Base-by-base conservation (phyloP, 352 stramenopile genomes). In the Pythium phragmiticola region DNA sequence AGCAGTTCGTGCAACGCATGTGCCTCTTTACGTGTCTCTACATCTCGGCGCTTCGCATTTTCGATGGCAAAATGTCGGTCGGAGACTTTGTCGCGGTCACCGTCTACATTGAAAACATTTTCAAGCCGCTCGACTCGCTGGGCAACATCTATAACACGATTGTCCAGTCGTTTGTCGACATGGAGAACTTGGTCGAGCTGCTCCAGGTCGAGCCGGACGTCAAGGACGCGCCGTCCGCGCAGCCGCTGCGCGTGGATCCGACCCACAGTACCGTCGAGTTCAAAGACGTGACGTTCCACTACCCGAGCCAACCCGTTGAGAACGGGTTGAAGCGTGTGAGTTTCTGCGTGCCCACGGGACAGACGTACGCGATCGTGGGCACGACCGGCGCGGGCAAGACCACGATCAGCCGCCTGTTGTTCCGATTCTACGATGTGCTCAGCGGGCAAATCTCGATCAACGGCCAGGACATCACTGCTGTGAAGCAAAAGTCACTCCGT, bases 71-170 rank as follows among this genome's bases (percentile, higher is more conserved):
- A 7, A 80, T 88, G 92, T 76, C 80, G 28, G 84, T 99, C 41
- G 97, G 97, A 45, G 94, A 98, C 66, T 99, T 99, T 73, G 94
- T 99, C 13, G 87, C 94, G 8, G 94, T 99, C 6, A 86, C 96
- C 5, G 87, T 92, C 3, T 99, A 98, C 73, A 92, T 97, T 14
- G 70, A 90, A 21, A 94, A 99, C 63, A 90, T 99, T 13, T 99
- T 99, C 79, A 94, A 95, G 63, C 97, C 97, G 16, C 78, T 99
- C 11, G 97, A 98, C 77, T 99, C 98, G 63, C 73, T 99, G 17
- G 97, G 82, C 34, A 78, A 88, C 79, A 92, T 98, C 34, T 99
- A 99, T 82, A 98, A 97, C 66, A 94, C 92, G 12, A 91, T 99
- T 62, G 90, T 98, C 46, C 96, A 98, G 77, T 96, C 96, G 4